Evolutionary conservation across 1,284 basidiomycete species (phyloP), one percentile per base, ranked within the genome.

Genomic region (Macrocystidia cucumis): DNA sequence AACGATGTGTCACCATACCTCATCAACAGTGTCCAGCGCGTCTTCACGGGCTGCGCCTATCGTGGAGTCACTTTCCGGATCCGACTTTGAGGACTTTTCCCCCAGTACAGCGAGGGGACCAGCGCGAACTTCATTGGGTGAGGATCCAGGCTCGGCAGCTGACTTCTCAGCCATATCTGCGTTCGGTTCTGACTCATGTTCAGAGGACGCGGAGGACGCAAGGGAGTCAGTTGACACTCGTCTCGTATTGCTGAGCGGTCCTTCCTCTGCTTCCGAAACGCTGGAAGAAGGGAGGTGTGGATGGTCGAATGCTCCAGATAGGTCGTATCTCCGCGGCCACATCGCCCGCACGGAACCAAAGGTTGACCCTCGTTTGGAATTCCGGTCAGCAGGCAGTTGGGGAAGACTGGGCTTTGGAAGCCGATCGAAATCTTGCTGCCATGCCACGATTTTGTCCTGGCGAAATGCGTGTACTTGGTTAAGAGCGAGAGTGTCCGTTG

Each of bases 391-490:
- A n/a, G n/a, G 42, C 1, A 57, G 48, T 24, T 67, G 65, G 9
- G 52, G 37, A 44, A 63, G 40, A 49, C 74, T 71, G 2, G 75
- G 74, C 49, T 80, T 85, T 2, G 81, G 84, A 39, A 78, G 63
- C 36, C 71, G 72, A 49, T 88, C 82, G 51, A 92, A 90, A 50
- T 91, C 85, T 39, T 76, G 73, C 53, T 96, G 92, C 90, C 93
- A 98, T 27, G 87, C 87, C n/a, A 97, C 91, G 34, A 96, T 91
- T 57, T 86, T 88, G 52, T 96, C 91, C 60, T 97, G 93, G 27
- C 93, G 72, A 39, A 81, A 80, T 3, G 88, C 79, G 31, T 92
- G 78, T 5, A 95, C 89, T 40, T 80, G 76, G 47, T 95, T 98
- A 40, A 98, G 69, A 30, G 83, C 86, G 25, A 97, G 71, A 1